Conservation (phyloP, 306 rosid genomes). For the Vigna reflexopilosa region DNA sequence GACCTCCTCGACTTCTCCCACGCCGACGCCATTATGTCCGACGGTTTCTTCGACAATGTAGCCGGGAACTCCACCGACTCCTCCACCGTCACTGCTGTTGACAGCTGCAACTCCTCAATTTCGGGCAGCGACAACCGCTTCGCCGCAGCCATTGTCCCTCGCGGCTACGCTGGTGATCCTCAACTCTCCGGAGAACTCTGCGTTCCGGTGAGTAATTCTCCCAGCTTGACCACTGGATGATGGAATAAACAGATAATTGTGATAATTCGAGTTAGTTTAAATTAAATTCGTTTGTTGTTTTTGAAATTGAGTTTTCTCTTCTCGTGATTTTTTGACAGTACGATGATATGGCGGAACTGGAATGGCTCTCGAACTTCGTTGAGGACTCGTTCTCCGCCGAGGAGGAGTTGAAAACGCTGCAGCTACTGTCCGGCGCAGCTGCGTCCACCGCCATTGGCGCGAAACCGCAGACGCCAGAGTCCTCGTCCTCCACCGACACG, state of each 20-base stretch:
- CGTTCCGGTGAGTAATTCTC: slow-evolving; percentile 69
- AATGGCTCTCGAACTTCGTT: slow-evolving; percentile 95
- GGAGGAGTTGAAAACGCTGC: slow-evolving; percentile 70
- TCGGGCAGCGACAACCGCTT: slow-evolving; percentile 66
- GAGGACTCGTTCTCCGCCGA: slow-evolving; percentile 90
- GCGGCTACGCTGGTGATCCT: slow-evolving; percentile 58
- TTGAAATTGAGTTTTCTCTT: slow-evolving; percentile 17
- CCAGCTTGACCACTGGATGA: not conserved
- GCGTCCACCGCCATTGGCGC: slow-evolving; percentile 20
- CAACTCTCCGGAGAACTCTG: slow-evolving; percentile 82
- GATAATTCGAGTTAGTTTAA: not conserved
- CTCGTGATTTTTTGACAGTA: slow-evolving; percentile 53
- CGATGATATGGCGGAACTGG: slow-evolving; percentile 90
- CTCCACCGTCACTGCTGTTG: slow-evolving; percentile 70
- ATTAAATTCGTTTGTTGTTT: not conserved
- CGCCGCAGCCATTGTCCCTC: slow-evolving; percentile 57
- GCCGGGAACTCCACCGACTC: slow-evolving; percentile 72
- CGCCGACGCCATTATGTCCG: slow-evolving; percentile 72
- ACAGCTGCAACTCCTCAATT: slow-evolving; percentile 79
- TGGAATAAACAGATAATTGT: slow-evolving; percentile 11
- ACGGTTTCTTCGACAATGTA: slow-evolving; percentile 70
- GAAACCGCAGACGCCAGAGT: slow-evolving; percentile 76
- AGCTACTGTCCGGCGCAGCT: slow-evolving; percentile 56
- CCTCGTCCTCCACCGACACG: slow-evolving; percentile 83
- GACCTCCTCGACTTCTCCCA: slow-evolving; percentile 89